Percentiles rank a stretch among this genome's conserved stretches.
Evolutionary conservation across 306 rosid genomes (phyloP).

Genomic region (Fragaria iinumae): DNA sequence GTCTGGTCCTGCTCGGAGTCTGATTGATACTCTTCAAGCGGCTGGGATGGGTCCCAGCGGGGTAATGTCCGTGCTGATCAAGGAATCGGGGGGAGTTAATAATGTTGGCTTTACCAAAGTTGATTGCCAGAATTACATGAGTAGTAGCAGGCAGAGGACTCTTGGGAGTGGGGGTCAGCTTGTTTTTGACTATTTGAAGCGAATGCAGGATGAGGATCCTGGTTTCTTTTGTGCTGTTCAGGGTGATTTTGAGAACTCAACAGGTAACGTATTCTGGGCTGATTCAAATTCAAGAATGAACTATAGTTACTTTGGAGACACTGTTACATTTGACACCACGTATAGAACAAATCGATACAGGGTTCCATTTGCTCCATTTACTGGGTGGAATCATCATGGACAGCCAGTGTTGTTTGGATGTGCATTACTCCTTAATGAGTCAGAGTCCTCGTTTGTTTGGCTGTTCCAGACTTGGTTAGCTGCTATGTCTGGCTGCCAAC

Average conservation of each 20-base stretch:
- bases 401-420: constrained; percentile 48
- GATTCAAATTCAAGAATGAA: constrained; percentile 36
- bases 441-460: constrained; percentile 49
- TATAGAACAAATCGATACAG: constrained; percentile 38
- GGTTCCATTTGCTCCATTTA: constrained; percentile 47
- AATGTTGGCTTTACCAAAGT: constrained; percentile 42
- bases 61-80: constrained; percentile 39
- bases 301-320: constrained; percentile 38
- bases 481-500: constrained; percentile 37
- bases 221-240: constrained; percentile 40
- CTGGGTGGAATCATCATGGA: constrained; percentile 42
- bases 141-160: constrained; percentile 38
- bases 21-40: constrained; percentile 41
- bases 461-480: constrained; percentile 39
- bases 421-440: constrained; percentile 40
- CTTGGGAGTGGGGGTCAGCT: constrained; percentile 38
- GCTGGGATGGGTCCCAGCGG: constrained; percentile 46
- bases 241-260: constrained; percentile 28
- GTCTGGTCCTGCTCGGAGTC: constrained; percentile 39
- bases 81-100: constrained; percentile 34
- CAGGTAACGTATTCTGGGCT: constrained; percentile 39
- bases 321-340: constrained; percentile 37
- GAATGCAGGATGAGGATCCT: constrained; percentile 36
- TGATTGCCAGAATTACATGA: constrained; percentile 47
- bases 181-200: constrained; percentile 38